Evolutionary conservation across 2,329 filamentous ascomycete species (phyloP).

Genomic region (Capronia americana): DNA sequence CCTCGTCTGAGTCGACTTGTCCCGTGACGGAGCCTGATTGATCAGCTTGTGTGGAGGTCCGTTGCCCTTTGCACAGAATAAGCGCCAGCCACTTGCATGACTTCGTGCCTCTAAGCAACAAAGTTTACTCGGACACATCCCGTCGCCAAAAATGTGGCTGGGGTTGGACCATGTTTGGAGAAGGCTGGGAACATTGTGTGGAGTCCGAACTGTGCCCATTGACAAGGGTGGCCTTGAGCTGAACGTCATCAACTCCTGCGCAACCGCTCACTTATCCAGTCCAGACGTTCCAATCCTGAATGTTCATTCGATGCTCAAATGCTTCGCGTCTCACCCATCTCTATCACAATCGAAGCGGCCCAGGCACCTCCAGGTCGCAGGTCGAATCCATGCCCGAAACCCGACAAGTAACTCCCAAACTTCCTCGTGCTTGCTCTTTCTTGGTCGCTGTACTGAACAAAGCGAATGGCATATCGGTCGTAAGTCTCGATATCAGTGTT

Average conservation of each 20-base stretch:
- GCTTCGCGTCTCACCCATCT: background rate
- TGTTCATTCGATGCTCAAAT: background rate
- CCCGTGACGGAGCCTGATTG: background rate
- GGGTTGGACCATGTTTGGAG: slow-evolving; percentile 4
- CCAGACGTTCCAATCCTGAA: background rate
- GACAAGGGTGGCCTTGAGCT: background rate
- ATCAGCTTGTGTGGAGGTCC: background rate
- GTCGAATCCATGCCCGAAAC: background rate
- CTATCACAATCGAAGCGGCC: background rate
- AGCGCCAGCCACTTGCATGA: background rate
- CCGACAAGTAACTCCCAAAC: slow-evolving; percentile 1
- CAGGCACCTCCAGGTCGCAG: background rate
- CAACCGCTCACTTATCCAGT: background rate
- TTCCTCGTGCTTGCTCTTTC: slow-evolving; percentile 13
- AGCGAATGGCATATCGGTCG: slow-evolving; percentile 38
- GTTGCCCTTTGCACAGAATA: slow-evolving; percentile 5
- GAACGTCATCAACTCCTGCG: background rate
- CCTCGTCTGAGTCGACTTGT: background rate
- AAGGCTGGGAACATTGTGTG: background rate
- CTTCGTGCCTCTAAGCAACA: background rate
- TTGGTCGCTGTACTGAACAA: slow-evolving; percentile 18
- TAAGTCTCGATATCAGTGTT: slow-evolving; percentile 35
- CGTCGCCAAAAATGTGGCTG: background rate
- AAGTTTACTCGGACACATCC: background rate
- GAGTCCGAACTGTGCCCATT: background rate